A percentile compares a stretch with the other conserved stretches of the same genome.
phyloP scores from a whole-genome alignment of 106 monocot species.

The Posidonia australis region DNA sequence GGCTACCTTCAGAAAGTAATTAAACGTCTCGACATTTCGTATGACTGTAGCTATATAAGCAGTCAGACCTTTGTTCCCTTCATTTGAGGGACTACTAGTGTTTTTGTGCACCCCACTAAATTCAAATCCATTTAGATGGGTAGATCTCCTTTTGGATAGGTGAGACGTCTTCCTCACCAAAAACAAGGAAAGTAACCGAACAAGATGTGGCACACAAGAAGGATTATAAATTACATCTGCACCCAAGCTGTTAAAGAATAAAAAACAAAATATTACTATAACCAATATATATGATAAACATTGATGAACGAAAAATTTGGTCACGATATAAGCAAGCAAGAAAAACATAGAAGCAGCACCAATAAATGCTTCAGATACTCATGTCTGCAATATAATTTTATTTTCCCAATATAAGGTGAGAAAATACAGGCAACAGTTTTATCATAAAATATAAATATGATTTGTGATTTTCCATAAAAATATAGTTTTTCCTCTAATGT shows the following conservation, averaged over 20 bases:
- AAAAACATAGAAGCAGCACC: no score
- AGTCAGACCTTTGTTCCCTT: conserved; percentile 11
- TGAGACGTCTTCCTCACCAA: conserved; percentile 4
- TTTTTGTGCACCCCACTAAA: background rate
- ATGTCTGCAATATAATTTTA: no score
- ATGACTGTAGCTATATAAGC: conserved; percentile 81
- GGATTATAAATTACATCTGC: conserved; percentile 92
- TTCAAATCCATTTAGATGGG: background rate
- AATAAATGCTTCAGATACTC: no score
- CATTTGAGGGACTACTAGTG: background rate
- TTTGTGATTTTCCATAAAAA: no score
- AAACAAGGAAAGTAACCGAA: conserved; percentile 55
- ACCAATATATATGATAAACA: background rate
- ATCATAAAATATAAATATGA: no score
- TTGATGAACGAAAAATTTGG: no score
- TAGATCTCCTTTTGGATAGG: background rate
- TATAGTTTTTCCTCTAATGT: no score
- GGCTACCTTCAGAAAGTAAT: conserved; percentile 45
- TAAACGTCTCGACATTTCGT: conserved; percentile 54
- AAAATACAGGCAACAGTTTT: no score
- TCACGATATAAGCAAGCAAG: no score
- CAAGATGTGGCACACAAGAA: conserved; percentile 59
- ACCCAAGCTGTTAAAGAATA: conserved; percentile 51
- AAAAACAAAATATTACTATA: background rate
- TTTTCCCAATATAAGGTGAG: no score